Base-by-base conservation (phyloP, 441 rosid genomes). In the Erysimum cheiri region DNA sequence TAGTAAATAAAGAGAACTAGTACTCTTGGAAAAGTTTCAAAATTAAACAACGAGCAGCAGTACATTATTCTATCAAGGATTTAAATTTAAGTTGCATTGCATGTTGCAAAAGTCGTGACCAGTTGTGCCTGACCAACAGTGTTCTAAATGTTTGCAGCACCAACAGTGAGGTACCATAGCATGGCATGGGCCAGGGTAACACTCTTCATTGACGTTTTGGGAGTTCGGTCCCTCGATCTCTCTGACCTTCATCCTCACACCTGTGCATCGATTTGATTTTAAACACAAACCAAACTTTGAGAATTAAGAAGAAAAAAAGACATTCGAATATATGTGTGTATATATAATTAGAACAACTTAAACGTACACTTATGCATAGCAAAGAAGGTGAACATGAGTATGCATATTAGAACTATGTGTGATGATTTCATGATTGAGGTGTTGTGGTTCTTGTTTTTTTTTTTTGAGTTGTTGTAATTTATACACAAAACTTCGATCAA, bases 281-380 rank as follows among this genome's bases (percentile, higher is more conserved):
- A 29, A 52, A 53, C 19, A 29, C 35, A 28, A 53, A 29, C 19
- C 8, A 29, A 53, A 53, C 33, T 53, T 53, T 53, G 58, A 53
- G 47, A 14, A 41, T 36, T 2, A 36, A 36, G 3, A 44, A 7
- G 17, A 2, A 8, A 22, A 6, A 49, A 1, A 49, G 8, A 49
- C 0, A 19, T 8, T 22, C 12, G 52, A 6, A 8, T 17, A 47
- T 8, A 17, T 17, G 5, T 47, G 5, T 47, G 7, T 17, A n/a
- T n/a, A n/a, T n/a, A n/a, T n/a, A n/a, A 8, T 17, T 6, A 49
- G 55, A 3, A 17, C 1, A 22, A 22, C 24, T 22, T 1, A 0
- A 1, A 22, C 24, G 24, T 22, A 22, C 24, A 22, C 24, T 22
- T 22, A 22, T 22, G 24, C 24, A 22, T 22, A 22, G 24, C 24